phyloP scores from a whole-genome alignment of 306 rosid species.

The Crataegus laevigata region DNA sequence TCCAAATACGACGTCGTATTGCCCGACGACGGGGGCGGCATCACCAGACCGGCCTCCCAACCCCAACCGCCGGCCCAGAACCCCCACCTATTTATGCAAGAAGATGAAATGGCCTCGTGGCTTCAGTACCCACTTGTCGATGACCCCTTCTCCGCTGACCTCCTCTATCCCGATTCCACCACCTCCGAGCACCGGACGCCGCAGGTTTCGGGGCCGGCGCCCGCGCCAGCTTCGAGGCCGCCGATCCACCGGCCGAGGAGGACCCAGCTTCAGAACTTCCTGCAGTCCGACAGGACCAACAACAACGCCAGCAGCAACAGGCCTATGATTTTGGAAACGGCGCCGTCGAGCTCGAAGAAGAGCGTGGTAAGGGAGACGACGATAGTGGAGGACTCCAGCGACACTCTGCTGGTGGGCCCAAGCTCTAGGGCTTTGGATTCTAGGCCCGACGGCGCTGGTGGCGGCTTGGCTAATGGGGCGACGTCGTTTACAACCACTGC shows the following conservation, averaged over 20 bases:
- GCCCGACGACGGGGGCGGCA: conserved; percentile 32
- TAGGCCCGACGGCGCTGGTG: conserved; percentile 22
- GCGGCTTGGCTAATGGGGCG: not conserved
- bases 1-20: conserved; percentile 14
- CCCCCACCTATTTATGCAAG: conserved; percentile 60
- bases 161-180: conserved; percentile 23
- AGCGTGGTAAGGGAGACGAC: conserved; percentile 24
- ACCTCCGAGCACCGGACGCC: conserved; percentile 24
- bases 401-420: conserved; percentile 23
- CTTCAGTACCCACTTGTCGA: conserved; percentile 56
- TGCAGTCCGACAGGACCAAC: conserved; percentile 23
- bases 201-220: not conserved
- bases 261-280: conserved; percentile 28
- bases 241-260: conserved; percentile 38
- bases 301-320: not conserved
- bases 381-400: conserved; percentile 54
- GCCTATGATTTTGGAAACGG: not conserved
- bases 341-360: conserved; percentile 32
- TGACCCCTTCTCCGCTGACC: conserved; percentile 51
- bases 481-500: not conserved
- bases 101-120: conserved; percentile 74
- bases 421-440: conserved; percentile 6
- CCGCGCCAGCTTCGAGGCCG: conserved; percentile 15
- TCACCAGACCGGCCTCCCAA: conserved; percentile 8
- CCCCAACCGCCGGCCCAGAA: not conserved